These are phyloP conservation scores for Umbelopsis isabellina DNA, from an alignment of 192 early-diverging fungal genomes.

Conservation along the genomic window DNA sequence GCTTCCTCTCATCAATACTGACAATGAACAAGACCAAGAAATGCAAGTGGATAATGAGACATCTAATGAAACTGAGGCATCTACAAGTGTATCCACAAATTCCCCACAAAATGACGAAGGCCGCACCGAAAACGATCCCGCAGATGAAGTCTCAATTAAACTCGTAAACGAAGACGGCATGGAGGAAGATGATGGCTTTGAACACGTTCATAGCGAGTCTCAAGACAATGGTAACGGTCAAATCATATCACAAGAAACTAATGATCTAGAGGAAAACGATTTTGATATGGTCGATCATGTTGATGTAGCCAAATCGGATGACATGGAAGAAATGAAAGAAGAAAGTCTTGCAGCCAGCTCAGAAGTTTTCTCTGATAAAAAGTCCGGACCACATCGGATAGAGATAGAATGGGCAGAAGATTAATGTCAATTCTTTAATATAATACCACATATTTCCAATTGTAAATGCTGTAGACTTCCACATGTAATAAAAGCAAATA, in stretches of 20 bases:
- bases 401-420: constrained; percentile 1
- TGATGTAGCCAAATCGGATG: neutral
- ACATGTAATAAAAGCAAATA: too few species aligned
- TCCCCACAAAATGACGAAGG: neutral
- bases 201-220: too few species aligned
- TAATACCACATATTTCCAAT: neutral
- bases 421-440: neutral
- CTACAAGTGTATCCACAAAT: neutral
- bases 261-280: neutral
- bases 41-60: constrained; percentile 2
- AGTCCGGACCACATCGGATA: constrained; percentile 1
- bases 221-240: neutral
- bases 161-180: too few species aligned
- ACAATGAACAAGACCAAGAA: too few species aligned
- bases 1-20: too few species aligned
- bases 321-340: too few species aligned
- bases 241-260: neutral
- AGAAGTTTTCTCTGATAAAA: neutral
- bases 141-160: too few species aligned
- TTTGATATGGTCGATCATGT: constrained; percentile 7
- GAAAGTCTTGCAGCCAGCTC: too few species aligned
- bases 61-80: neutral
- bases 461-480: neutral
- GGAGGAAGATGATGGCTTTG: too few species aligned
- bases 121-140: too few species aligned